Conservation (phyloP, 805 yeast genomes). For the Candida odintsovae region DNA sequence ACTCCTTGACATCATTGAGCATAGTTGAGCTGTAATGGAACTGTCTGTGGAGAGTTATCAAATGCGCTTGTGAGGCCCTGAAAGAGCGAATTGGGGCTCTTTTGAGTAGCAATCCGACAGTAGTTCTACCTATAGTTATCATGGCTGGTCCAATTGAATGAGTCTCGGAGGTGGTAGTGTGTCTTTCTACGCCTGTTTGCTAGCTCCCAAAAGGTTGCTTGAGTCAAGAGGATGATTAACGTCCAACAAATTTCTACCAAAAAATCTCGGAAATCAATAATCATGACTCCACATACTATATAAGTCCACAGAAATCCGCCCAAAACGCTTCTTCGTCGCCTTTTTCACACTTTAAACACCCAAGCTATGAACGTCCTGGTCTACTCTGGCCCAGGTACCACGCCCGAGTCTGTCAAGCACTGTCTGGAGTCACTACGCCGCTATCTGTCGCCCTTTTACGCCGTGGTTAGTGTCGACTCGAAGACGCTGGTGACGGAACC, state of each 20-base stretch:
- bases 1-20: neutral
- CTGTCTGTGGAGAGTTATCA: neutral
- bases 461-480: slow-evolving; percentile 69
- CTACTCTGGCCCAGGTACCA: slow-evolving; percentile 76
- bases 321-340: neutral
- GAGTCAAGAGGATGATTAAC: neutral
- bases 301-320: neutral
- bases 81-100: neutral
- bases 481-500: slow-evolving; percentile 69
- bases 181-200: neutral
- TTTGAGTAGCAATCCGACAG: neutral
- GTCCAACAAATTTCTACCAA: neutral
- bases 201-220: neutral
- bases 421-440: slow-evolving; percentile 70
- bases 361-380: slow-evolving; percentile 61
- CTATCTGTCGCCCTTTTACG: slow-evolving; percentile 80
- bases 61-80: neutral
- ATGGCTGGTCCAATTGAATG: neutral
- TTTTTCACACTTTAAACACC: neutral
- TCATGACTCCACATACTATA: neutral
- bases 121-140: neutral
- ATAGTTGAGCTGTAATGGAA: neutral
- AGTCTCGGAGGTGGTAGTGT: neutral
- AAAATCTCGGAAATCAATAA: neutral
- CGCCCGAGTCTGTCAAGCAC: slow-evolving; percentile 81